Evolutionary conservation across 257 asterid species (phyloP), one percentile per base, ranked within the genome.

Genomic region (Scutellaria minor): DNA sequence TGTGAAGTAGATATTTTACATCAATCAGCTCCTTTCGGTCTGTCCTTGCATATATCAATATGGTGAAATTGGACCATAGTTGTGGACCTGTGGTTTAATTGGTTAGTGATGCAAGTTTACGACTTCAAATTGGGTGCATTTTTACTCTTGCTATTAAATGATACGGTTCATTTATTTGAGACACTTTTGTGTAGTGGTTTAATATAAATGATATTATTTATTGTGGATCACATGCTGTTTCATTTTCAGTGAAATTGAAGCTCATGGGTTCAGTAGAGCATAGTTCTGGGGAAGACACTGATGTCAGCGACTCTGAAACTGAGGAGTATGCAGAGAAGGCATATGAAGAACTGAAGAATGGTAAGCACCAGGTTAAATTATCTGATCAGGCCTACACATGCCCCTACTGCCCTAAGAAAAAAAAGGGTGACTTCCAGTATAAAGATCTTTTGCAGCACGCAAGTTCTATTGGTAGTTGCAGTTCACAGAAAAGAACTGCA

Each of bases 391-490:
- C 68, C 24, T 77, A 71, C 77, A 71, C 20, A 40, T 73, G 77
- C 65, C 77, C 77, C 13, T 73, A 40, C 77, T 73, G 77, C 63
- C 39, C 71, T 47, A 70, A 51, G 41, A 53, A 64, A 56, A 73
- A 42, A 15, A 73, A 52, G 40, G 69, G 62, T 2, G 74, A 69
- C 45, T 76, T 63, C 73, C 63, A 56, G 20, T 63, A 54, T 39
- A 76, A 70, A 18, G 76, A 76, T 12, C 80, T 76, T n/a, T 64
- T 70, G 68, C 80, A 76, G 68, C 80, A 76, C 41, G 76, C 80
- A 14, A 63, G 57, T 54, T 53, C 80, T 20, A 76, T 76, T 39
- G 76, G 76, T 9, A 72, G n/a, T 44, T 61, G 65, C 45, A 68
- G 55, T 72, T 70, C 80, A 20, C 75, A 62, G 76, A 76, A 60